Evolutionary conservation across 768 basidiomycete genomes (phyloP).

Genomic region (Rhodotorula paludigena): DNA sequence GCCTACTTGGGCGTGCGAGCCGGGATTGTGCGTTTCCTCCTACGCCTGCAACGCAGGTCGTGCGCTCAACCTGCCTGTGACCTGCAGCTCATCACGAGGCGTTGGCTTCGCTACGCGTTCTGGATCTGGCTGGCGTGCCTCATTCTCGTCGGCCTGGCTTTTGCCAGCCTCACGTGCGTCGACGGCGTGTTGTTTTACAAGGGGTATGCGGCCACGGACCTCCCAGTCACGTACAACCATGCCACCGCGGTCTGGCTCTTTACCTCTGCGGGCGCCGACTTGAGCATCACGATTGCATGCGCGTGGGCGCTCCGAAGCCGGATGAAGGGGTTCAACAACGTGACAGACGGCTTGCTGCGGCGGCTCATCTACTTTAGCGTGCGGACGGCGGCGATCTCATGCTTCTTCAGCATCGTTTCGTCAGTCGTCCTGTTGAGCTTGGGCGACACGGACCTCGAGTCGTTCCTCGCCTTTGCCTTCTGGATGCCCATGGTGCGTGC

Average conservation of each 20-base stretch:
- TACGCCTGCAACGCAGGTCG: neutral
- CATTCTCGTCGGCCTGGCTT: neutral
- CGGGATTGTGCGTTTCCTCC: conserved; percentile 1
- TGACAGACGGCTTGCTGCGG: conserved; percentile 8
- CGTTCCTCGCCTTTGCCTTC: neutral
- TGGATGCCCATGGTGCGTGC: conserved; percentile 2
- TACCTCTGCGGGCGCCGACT: conserved; percentile 6
- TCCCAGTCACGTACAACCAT: neutral
- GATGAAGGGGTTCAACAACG: conserved; percentile 3
- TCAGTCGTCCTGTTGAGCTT: neutral
- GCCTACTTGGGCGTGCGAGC: neutral
- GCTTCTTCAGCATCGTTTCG: neutral
- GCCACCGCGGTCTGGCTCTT: conserved; percentile 5
- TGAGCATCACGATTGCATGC: conserved; percentile 2
- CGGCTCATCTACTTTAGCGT: conserved; percentile 1
- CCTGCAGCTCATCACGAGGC: conserved; percentile 3
- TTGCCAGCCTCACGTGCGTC: neutral
- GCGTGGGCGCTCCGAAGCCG: neutral
- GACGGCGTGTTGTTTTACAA: conserved; percentile 8
- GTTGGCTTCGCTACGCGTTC: neutral
- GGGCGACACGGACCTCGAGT: too few relatives aligned
- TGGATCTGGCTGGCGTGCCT: conserved; percentile 3
- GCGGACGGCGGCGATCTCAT: too few relatives aligned
- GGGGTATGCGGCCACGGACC: neutral
- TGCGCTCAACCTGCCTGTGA: neutral